Evolutionary conservation across 352 stramenopile species (phyloP).

Genomic region (Phytophthora constricta): DNA sequence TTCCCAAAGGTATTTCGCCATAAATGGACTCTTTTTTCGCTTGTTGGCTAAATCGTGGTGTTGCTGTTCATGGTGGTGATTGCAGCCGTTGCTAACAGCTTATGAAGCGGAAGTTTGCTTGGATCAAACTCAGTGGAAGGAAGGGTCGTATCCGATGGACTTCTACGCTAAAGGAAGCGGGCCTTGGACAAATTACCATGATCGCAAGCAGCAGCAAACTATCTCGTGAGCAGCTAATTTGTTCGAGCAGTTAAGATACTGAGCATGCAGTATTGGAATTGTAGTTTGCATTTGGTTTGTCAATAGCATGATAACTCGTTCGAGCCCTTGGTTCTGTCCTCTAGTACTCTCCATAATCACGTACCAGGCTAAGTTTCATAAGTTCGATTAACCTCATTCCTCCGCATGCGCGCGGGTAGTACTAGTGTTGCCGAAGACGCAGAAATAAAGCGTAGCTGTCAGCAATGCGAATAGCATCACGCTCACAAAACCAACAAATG

Average conservation of each 20-base stretch:
- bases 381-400: constrained; percentile 8
- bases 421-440: no score
- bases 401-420: constrained; percentile 25
- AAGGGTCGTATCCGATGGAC: constrained; percentile 98
- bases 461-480: not conserved
- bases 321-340: constrained; percentile 15
- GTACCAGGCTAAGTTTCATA: constrained; percentile 4
- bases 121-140: constrained; percentile 86
- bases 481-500: not conserved
- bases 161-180: constrained; percentile 98
- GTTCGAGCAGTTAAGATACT: no score
- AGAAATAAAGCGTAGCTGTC: constrained; percentile 6
- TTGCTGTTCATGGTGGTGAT: no score
- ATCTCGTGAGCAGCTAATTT: no score
- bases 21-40: no score
- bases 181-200: constrained; percentile 97
- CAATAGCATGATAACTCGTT: constrained; percentile 27
- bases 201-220: constrained; percentile 44
- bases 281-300: constrained; percentile 25
- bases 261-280: constrained; percentile 11
- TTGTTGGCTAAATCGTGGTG: no score
- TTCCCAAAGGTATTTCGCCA: constrained; percentile 94
- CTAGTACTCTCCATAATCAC: constrained; percentile 24
- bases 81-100: constrained; percentile 93
- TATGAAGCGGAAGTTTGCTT: constrained; percentile 98